Evolutionary conservation across 2,329 filamentous ascomycete species (phyloP).

Genomic region (Monosporascus sp.): DNA sequence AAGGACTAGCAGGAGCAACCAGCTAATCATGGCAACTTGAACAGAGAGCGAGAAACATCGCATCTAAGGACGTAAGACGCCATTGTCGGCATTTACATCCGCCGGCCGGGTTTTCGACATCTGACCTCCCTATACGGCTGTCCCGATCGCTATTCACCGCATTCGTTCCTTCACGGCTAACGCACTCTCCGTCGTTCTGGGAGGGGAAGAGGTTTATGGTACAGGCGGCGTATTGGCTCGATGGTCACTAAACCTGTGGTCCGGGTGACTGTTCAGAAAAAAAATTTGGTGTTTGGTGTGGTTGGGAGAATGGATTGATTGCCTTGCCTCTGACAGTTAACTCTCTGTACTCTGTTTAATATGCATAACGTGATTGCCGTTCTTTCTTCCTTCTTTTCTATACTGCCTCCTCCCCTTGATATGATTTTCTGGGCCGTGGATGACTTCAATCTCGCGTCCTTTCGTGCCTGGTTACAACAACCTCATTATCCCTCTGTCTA

Average conservation of each 20-base stretch:
- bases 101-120: slow-evolving; percentile 6
- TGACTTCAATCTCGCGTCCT: neutral
- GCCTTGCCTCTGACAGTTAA: slow-evolving; percentile 11
- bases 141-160: slow-evolving; percentile 7
- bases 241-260: slow-evolving; percentile 11
- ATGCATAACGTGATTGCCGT: neutral
- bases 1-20: slow-evolving; percentile 10
- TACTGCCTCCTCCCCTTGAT: neutral
- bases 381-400: neutral
- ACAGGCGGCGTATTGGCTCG: slow-evolving; percentile 22
- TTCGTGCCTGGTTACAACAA: too few species aligned
- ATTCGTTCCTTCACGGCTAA: slow-evolving; percentile 13
- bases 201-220: slow-evolving; percentile 14
- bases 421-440: too few species aligned
- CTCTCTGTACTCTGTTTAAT: slow-evolving; percentile 14
- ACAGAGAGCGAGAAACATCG: slow-evolving; percentile 27
- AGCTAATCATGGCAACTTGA: slow-evolving; percentile 19
- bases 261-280: slow-evolving; percentile 10
- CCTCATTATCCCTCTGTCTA: too few species aligned
- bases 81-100: slow-evolving; percentile 11
- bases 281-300: slow-evolving; percentile 11
- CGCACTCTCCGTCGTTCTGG: slow-evolving; percentile 7
- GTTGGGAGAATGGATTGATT: slow-evolving; percentile 10
- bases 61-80: slow-evolving; percentile 17
- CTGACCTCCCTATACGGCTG: slow-evolving; percentile 4